Conservation (phyloP, 345 rosid genomes). For the Linum tenue region DNA sequence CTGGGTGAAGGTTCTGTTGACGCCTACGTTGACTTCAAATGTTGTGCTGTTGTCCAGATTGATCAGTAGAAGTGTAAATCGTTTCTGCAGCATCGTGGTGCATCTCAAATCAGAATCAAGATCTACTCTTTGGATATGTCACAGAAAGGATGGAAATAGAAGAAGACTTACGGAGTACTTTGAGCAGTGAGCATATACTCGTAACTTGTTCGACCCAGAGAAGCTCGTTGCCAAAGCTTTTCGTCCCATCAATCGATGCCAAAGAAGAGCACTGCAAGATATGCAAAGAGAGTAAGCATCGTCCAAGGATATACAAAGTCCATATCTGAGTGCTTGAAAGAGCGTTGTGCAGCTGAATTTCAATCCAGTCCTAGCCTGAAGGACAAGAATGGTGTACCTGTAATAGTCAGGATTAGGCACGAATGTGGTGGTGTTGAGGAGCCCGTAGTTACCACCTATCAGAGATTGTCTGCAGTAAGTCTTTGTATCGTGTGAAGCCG, state of each 20-base stretch:
- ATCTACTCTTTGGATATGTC: background rate
- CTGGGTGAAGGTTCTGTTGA: slow-evolving; percentile 25
- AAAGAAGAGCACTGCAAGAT: slow-evolving; percentile 72
- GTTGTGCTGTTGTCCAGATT: slow-evolving; percentile 63
- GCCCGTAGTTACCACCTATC: slow-evolving; percentile 85
- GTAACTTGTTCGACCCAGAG: slow-evolving; percentile 53
- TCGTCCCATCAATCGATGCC: slow-evolving; percentile 85
- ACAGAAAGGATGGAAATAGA: background rate
- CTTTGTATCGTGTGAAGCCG: slow-evolving; percentile 56
- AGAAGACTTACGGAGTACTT: slow-evolving; percentile 49
- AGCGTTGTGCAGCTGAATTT: too few species aligned
- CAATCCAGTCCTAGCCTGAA: too few species aligned
- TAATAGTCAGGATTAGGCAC: slow-evolving; percentile 91
- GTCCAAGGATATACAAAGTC: too few species aligned
- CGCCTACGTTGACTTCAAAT: slow-evolving; percentile 30
- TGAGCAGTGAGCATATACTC: slow-evolving; percentile 77
- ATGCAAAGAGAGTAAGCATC: too few species aligned
- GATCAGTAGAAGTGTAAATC: slow-evolving; percentile 58
- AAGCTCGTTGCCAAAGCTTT: slow-evolving; percentile 52
- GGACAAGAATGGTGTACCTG: slow-evolving; percentile 18
- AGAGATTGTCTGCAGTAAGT: slow-evolving; percentile 88
- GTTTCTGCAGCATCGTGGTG: slow-evolving; percentile 41
- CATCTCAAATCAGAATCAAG: slow-evolving; percentile 5
- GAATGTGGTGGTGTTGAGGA: slow-evolving; percentile 65
- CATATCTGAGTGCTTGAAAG: too few species aligned